Percentiles rank a stretch among this genome's conserved stretches.
These are phyloP conservation scores for Aspergillus nomiae DNA, from an alignment of 2,329 filamentous ascomycete species.

Conservation along the genomic window DNA sequence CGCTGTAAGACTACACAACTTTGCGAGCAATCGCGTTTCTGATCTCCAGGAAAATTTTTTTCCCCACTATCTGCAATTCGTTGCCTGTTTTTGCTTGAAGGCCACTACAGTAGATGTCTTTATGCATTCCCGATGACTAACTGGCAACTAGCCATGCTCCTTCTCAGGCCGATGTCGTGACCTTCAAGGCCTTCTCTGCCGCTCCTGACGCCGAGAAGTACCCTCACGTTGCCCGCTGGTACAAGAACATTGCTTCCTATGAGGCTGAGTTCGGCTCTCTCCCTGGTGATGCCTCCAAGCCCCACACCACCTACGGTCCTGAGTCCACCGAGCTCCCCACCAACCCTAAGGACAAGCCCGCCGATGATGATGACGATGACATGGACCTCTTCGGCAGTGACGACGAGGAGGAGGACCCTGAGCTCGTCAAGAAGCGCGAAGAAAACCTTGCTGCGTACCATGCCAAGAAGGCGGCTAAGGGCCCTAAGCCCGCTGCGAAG, in stretches of 20 bases:
- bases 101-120: background rate
- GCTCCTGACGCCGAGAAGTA: constrained; percentile 81
- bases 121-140: constrained; percentile 15
- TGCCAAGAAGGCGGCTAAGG: constrained; percentile 94
- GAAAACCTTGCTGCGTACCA: constrained; percentile 90
- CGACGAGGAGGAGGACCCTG: constrained; percentile 91
- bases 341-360: constrained; percentile 83
- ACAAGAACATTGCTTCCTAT: constrained; percentile 96
- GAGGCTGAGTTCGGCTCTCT: constrained; percentile 90
- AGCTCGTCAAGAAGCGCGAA: constrained; percentile 80
- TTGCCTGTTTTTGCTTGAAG: constrained; percentile 10
- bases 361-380: constrained; percentile 78
- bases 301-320: constrained; percentile 88
- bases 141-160: constrained; percentile 58
- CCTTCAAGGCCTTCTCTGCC: constrained; percentile 83
- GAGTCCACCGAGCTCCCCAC: constrained; percentile 74
- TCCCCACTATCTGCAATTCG: constrained; percentile 15
- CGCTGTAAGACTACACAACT: constrained; percentile 75
- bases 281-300: constrained; percentile 85
- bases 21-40: constrained; percentile 77
- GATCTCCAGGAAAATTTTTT: constrained; percentile 45
- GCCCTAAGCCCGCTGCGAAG: constrained; percentile 84
- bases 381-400: constrained; percentile 93
- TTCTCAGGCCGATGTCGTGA: constrained; percentile 93
- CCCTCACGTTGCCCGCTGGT: constrained; percentile 95